phyloP scores from a whole-genome alignment of 1,139 yeast species.

The Kodamaea sp. region DNA sequence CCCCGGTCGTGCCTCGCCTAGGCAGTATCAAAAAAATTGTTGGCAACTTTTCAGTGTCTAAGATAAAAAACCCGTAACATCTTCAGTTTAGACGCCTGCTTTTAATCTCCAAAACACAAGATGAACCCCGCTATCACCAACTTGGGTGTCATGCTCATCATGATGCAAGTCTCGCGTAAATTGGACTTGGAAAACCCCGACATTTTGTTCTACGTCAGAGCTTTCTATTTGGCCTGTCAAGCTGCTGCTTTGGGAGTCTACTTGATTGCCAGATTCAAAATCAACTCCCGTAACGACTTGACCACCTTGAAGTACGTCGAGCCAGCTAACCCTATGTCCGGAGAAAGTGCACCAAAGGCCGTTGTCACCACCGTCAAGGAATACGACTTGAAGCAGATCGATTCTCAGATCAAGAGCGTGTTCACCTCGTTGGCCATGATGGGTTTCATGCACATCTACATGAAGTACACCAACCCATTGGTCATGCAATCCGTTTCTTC shows the following conservation, averaged over 20 bases:
- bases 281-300: slow-evolving; percentile 79
- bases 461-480: slow-evolving; percentile 97
- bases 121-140: slow-evolving; percentile 90
- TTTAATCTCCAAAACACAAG: too few species aligned
- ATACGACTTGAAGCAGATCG: slow-evolving; percentile 87
- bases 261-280: slow-evolving; percentile 59
- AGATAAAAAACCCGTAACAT: too few species aligned
- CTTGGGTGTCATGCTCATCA: slow-evolving; percentile 87
- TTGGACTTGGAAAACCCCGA: slow-evolving; percentile 87
- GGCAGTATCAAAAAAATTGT: too few species aligned
- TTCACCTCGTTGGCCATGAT: slow-evolving; percentile 95
- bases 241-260: slow-evolving; percentile 65
- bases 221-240: slow-evolving; percentile 69
- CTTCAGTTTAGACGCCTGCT: too few species aligned
- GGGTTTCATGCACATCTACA: slow-evolving; percentile 97
- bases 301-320: slow-evolving; percentile 90
- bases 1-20: too few species aligned
- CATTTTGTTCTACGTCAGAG: slow-evolving; percentile 75
- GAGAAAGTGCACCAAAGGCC: slow-evolving; percentile 70
- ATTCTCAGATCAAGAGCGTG: slow-evolving; percentile 74
- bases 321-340: slow-evolving; percentile 80
- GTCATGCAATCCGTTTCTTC: slow-evolving; percentile 93
- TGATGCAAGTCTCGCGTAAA: slow-evolving; percentile 94
- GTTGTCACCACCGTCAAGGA: slow-evolving; percentile 92
- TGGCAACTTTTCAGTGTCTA: slow-evolving; percentile 6